Conservation (phyloP, 441 rosid species). For the Erodium chrysanthum region DNA sequence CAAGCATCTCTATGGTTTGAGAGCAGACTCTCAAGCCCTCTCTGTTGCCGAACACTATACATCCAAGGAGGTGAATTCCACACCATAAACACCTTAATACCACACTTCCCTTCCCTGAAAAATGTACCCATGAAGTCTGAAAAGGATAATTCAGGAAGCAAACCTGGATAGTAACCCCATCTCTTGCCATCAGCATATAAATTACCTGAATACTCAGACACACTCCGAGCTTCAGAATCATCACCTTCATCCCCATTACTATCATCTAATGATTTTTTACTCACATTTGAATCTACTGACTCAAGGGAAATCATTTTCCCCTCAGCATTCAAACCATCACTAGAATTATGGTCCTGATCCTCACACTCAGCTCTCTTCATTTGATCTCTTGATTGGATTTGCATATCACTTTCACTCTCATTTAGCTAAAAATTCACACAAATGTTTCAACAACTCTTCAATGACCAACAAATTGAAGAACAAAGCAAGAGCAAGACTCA, state of each 20-base stretch:
- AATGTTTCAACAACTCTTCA: too few relatives aligned
- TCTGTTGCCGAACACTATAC: constrained; percentile 80
- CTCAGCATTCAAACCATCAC: background rate
- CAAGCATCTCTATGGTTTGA: constrained; percentile 68
- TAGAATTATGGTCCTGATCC: constrained; percentile 37
- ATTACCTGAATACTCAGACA: constrained; percentile 40
- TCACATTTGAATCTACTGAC: constrained; percentile 3
- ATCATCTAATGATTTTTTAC: constrained; percentile 8
- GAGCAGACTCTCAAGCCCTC: constrained; percentile 84
- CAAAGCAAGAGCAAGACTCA: too few relatives aligned
- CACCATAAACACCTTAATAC: constrained; percentile 66
- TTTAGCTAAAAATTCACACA: constrained; percentile 6
- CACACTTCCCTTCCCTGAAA: constrained; percentile 47
- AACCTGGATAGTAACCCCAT: constrained; percentile 87
- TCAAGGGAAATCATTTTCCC: constrained; percentile 12
- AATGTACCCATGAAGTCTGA: constrained; percentile 57
- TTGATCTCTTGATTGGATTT: constrained; percentile 18
- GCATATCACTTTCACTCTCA: constrained; percentile 10
- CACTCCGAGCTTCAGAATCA: constrained; percentile 18
- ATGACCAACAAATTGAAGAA: too few relatives aligned
- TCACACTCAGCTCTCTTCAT: constrained; percentile 45
- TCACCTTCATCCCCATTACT: constrained; percentile 6
- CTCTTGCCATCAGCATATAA: constrained; percentile 78
- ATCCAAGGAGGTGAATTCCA: constrained; percentile 97
- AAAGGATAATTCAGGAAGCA: constrained; percentile 57